Evolutionary conservation across 2,329 filamentous ascomycete species (phyloP), one percentile per base, ranked within the genome.

Genomic region (Fusarium floridanum): DNA sequence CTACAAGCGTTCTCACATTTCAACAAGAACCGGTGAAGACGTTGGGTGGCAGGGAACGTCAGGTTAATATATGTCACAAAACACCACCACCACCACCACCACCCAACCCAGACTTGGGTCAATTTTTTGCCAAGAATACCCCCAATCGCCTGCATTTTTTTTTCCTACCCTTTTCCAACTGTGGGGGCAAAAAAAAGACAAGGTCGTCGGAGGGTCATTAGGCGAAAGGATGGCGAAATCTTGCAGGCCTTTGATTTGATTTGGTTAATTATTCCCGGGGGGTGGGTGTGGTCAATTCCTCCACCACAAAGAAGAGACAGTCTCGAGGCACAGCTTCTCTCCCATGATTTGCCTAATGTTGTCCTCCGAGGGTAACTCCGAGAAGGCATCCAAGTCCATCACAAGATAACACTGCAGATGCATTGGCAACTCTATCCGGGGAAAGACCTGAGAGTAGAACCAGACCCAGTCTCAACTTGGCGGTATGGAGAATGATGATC

Each of bases 61-160:
- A 63, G 72, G 64, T 68, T 74, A 72, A 66, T 74, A 72, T 72
- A 74, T 72, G 48, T 39, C 62, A 53, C 56, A 55, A n/a, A 14
- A 45, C 55, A 59, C 32, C 34, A 59, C 32, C 36, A 32, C 29
- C 29, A 32, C 32, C 27, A 27, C 27, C 27, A 27, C 27, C 27
- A 36, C 56, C 22, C 55, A 37, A 29, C 8, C 17, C 17, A 22
- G 22, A 50, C 45, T 32, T 32, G 32, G 32, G 32, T 32, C 32
- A 32, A 11, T 5, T 43, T n/a, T 17, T n/a, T 37, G 71, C 64
- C 68, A 74, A 74, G 68, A 39, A 41, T 57, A 16, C 71, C 72
- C 72, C 72, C 68, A 74, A 74, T 45, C 59, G 17, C 45, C 17
- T 39, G 60, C 60, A 62, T 22, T 24, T 20, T 32, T 50, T 29